Evolutionary conservation across 331 rosid species (phyloP), one percentile per base, ranked within the genome.

Genomic region (Cydonia oblonga): DNA sequence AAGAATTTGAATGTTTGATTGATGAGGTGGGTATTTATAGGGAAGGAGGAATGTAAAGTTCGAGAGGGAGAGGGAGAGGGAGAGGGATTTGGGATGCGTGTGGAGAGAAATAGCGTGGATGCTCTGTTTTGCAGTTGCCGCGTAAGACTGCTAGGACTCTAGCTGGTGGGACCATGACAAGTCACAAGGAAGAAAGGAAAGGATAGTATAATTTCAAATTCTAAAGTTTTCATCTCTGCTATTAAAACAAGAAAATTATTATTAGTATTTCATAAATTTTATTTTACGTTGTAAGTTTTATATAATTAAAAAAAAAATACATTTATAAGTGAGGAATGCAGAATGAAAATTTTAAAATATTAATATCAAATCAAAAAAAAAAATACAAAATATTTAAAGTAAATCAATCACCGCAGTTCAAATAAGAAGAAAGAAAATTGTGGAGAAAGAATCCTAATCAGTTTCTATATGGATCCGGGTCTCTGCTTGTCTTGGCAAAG

Each of bases 311-410:
- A 9, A 0, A 35, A 35, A 35, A 35, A 9, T 35, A 35, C 0
- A 35, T 0, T 35, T 35, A 0, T 9, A 0, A 38, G 0, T 9
- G 1, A 38, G 0, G 13, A 35, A 0, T 2, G 13, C 9, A 38
- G 0, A 38, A 9, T 38, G 1, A 38, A 38, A 38, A 0, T 38
- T 38, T 38, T 38, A 0, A 38, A 38, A 0, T 38, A 0, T 0
- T 9, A 38, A 10, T 38, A 38, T 2, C 4, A 0, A 0, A 2
- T 0, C 0, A 0, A 2, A 35, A 9, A 35, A 38, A 38, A 38
- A 9, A 8, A 32, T 1, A 2, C 4, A 38, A 38, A 38, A 38
- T 38, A 38, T 38, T 38, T 38, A 38, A 38, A 9, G 4, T 38
- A 38, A 38, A 38, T 38, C 4, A 38, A 38, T 9, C 42, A 9